A percentile compares a stretch with the other conserved stretches of the same genome.
Conservation (phyloP, 345 rosid genomes). For the Rhodamnia rubescens region DNA sequence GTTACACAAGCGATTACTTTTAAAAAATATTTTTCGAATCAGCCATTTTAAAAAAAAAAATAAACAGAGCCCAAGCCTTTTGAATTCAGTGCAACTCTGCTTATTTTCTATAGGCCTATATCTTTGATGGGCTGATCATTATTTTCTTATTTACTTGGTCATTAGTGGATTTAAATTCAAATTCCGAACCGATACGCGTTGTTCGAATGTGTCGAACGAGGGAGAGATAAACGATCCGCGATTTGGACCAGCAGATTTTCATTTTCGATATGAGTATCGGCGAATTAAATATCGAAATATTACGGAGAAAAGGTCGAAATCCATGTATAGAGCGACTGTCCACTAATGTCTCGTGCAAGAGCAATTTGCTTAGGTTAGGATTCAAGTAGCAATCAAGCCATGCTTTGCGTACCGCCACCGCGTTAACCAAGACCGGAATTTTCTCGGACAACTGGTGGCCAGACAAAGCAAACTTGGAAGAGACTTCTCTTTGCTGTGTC, state of each 20-base stretch:
- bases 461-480: neutral
- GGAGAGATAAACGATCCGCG: neutral
- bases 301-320: neutral
- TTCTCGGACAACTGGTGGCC: neutral
- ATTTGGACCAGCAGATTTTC: neutral
- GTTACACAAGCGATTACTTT: no score
- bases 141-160: neutral
- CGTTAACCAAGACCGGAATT: neutral
- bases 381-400: neutral
- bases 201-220: neutral
- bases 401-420: neutral
- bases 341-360: neutral
- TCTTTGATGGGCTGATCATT: neutral
- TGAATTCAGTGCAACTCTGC: neutral
- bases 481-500: neutral
- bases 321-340: neutral
- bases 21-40: no score
- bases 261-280: neutral
- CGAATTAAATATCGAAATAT: neutral
- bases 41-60: no score
- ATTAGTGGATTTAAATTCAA: neutral
- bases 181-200: neutral
- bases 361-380: neutral
- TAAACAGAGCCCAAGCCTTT: neutral
- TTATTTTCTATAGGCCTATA: neutral